These are phyloP conservation scores for Calocera cornea DNA, from an alignment of 768 basidiomycete species.

Conservation along the genomic window DNA sequence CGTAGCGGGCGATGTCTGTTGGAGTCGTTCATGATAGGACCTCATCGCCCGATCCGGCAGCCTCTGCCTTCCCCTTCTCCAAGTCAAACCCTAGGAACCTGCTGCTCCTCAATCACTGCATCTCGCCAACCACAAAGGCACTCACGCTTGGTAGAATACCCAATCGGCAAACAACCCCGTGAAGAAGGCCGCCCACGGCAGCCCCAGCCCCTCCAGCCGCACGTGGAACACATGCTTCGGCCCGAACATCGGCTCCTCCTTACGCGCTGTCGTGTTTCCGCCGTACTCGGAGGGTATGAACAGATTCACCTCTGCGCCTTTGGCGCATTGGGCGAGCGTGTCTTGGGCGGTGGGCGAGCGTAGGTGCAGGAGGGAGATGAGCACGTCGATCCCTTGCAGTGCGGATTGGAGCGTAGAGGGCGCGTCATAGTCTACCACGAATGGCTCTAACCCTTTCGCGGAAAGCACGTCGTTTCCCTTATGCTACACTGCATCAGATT, in stretches of 20 bases:
- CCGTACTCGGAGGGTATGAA: slow-evolving; percentile 22
- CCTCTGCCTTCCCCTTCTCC: slow-evolving; percentile 10
- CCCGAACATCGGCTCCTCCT: too few species aligned
- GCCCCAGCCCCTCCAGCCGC: slow-evolving; percentile 3
- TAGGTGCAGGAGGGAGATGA: too few species aligned
- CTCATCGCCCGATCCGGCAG: slow-evolving; percentile 13
- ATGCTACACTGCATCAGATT: too few species aligned
- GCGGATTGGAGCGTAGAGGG: too few species aligned
- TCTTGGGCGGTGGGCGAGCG: slow-evolving; percentile 13
- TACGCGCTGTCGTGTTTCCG: too few species aligned
- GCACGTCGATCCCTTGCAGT: slow-evolving; percentile 15
- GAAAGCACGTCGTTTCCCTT: too few species aligned
- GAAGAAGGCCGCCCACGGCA: slow-evolving; percentile 15
- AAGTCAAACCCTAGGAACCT: slow-evolving; percentile 10
- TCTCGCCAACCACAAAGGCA: too few species aligned
- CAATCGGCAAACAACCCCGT: slow-evolving; percentile 11
- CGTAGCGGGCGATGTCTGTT: slow-evolving; percentile 16
- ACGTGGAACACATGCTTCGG: too few species aligned
- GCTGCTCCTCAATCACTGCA: not conserved
- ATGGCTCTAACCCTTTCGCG: too few species aligned
- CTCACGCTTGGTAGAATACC: too few species aligned
- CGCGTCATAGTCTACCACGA: too few species aligned
- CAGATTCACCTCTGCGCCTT: slow-evolving; percentile 20
- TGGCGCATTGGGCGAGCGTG: slow-evolving; percentile 20
- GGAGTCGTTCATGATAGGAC: slow-evolving; percentile 13